A percentile compares a stretch with the other conserved stretches of the same genome.
Conservation (phyloP, 306 rosid species). For the Sicyos baderoa region DNA sequence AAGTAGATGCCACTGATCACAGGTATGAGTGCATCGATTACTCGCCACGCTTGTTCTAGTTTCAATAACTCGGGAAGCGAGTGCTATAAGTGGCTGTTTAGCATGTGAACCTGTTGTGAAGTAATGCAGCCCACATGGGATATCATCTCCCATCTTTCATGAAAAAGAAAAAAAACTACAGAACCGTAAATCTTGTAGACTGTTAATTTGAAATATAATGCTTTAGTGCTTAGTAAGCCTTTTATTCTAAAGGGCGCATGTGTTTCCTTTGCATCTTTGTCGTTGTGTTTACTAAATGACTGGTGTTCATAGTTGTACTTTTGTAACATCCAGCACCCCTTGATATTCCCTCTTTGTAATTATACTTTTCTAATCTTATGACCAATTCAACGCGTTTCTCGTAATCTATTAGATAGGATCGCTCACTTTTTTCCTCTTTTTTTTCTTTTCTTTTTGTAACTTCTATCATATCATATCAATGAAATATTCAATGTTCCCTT, state of each 20-base stretch:
- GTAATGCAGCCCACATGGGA: conserved; percentile 11
- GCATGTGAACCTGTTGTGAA: conserved; percentile 14
- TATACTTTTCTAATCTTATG: background rate
- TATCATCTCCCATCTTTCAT: conserved; percentile 1
- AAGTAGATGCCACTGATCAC: conserved; percentile 12
- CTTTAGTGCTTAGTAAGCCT: background rate
- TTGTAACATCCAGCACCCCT: too few relatives aligned
- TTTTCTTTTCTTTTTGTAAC: too few relatives aligned
- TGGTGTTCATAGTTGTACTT: background rate
- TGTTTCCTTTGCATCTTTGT: background rate
- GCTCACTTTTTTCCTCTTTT: too few relatives aligned
- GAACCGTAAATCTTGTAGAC: background rate
- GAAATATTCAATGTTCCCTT: background rate
- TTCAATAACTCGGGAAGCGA: background rate
- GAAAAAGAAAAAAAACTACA: background rate
- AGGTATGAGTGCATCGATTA: conserved; percentile 14
- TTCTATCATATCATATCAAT: background rate
- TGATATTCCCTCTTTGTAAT: background rate
- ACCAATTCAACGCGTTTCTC: background rate
- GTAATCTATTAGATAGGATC: too few relatives aligned
- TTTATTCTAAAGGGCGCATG: background rate
- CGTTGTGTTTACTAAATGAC: background rate
- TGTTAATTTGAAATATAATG: conserved; percentile 2
- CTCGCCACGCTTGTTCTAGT: background rate
- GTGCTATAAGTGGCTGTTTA: background rate